Evolutionary conservation across 2,329 filamentous ascomycete genomes (phyloP), one percentile per base, ranked within the genome.

Genomic region (Arthrocladium fulminans): DNA sequence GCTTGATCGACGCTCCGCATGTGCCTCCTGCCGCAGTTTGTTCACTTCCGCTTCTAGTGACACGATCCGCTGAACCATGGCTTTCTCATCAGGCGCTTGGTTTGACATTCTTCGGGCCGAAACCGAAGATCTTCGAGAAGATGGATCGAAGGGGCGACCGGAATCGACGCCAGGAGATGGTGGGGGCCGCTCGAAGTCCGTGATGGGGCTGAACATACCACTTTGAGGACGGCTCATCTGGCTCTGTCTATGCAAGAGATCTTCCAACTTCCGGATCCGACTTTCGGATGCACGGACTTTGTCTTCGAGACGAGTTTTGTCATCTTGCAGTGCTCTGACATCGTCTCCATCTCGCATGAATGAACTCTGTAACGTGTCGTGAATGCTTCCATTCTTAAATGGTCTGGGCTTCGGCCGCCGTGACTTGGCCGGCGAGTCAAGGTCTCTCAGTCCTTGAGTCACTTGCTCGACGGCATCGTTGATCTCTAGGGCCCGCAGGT

Each of bases 311-410:
- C 80, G 85, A 2, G 72, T 66, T 60, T 94, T 96, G 51, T 95
- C 88, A 13, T 88, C 86, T 62, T 86, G 86, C n/a, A 97, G 66
- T 55, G 73, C 84, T 61, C 75, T 76, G 27, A 85, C 75, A 53
- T 89, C 72, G 54, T 96, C 89, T n/a, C 87, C 88, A 32, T 87
- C 81, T 12, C 94, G 78, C 59, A 95, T 69, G 8, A 96, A 75
- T 1, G 88, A 90, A 55, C 86, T 94, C 60, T 84, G 81, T n/a
- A 88, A 88, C 52, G 96, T 76, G 63, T 97, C 92, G 59, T 96
- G 88, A 30, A 97, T 78, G 61, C 92, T 97, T 13, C 92, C 92
- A 61, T 94, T 92, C 63, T 96, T 96, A 72, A 98, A 97, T 3
- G 88, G 88, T 64, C 90, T 94, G 5, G 92, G 79, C 49, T 88